phyloP scores from a whole-genome alignment of 2,329 filamentous ascomycete genomes.

The Trichoderma sp. region DNA sequence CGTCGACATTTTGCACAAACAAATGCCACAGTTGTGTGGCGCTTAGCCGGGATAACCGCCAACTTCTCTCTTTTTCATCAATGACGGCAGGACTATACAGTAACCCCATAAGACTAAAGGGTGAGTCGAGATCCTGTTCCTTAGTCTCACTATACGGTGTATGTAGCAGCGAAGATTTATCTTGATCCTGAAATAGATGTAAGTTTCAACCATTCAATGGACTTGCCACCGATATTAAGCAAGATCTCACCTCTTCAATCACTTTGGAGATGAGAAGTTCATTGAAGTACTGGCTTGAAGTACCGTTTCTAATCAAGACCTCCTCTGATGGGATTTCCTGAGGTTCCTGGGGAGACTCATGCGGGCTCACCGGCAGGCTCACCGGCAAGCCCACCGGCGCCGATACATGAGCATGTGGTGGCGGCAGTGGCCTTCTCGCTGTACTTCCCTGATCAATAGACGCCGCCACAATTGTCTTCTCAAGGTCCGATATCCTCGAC shows the following conservation, averaged over 20 bases:
- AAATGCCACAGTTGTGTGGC: conserved; percentile 33
- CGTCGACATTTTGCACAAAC: conserved; percentile 31
- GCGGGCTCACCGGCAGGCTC: conserved; percentile 12
- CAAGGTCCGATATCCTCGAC: conserved; percentile 35
- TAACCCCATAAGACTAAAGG: conserved; percentile 34
- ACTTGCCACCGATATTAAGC: neutral
- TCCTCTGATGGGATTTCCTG: conserved; percentile 23
- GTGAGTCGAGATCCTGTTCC: conserved; percentile 22
- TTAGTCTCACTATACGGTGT: conserved; percentile 14
- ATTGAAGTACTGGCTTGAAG: conserved; percentile 37
- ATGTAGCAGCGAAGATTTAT: conserved; percentile 17
- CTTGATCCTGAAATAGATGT: conserved; percentile 17
- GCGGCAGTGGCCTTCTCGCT: neutral
- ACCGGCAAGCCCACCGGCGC: neutral
- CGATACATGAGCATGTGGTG: neutral
- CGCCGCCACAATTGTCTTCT: conserved; percentile 29
- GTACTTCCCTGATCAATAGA: conserved; percentile 13
- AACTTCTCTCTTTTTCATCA: conserved; percentile 20
- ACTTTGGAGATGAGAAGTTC: conserved; percentile 36
- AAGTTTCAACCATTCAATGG: neutral
- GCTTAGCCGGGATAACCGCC: conserved; percentile 26
- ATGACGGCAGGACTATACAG: conserved; percentile 28
- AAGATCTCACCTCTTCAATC: conserved; percentile 32
- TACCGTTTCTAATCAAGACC: conserved; percentile 33
- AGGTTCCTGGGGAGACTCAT: neutral